Evolutionary conservation across 208 protist species (phyloP).

Genomic region (Wallacemonas sp.): DNA sequence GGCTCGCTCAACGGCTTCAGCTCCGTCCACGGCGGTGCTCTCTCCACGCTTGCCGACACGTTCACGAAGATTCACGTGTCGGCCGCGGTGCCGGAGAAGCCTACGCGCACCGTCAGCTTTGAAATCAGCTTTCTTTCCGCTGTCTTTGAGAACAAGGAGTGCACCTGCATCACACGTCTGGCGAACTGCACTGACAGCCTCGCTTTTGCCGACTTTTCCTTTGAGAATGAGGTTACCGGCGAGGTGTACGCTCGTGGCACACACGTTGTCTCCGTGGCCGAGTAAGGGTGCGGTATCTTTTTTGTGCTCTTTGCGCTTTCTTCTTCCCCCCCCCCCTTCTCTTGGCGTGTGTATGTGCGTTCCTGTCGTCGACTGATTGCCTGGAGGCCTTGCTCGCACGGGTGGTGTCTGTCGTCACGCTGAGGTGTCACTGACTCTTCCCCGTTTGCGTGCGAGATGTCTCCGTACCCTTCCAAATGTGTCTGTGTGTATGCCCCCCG

Average conservation of each 20-base stretch:
- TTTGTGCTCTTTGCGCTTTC: conserved; percentile 8
- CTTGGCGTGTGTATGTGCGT: no score
- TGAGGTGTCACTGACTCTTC: no score
- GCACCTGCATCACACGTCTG: conserved; percentile 71
- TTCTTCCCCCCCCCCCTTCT: no score
- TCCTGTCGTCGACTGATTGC: no score
- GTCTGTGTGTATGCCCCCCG: no score
- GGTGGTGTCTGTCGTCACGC: no score
- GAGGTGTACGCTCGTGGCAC: conserved; percentile 77
- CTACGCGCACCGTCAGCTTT: conserved; percentile 63
- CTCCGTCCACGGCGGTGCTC: conserved; percentile 83
- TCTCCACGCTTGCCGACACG: conserved; percentile 78
- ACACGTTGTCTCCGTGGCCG: conserved; percentile 55
- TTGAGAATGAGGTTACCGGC: conserved; percentile 57
- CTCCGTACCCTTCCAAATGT: no score
- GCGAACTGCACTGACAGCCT: conserved; percentile 40
- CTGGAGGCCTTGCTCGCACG: no score
- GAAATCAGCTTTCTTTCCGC: conserved; percentile 82
- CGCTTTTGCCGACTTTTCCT: conserved; percentile 75
- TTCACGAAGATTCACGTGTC: conserved; percentile 80
- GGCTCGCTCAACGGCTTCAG: conserved; percentile 74
- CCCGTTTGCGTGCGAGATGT: no score
- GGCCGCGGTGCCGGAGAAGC: conserved; percentile 24
- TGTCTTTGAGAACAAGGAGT: conserved; percentile 68
- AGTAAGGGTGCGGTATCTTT: background rate